These are phyloP conservation scores for Penicillium lividum DNA, from an alignment of 495 filamentous ascomycete species.

Conservation along the genomic window DNA sequence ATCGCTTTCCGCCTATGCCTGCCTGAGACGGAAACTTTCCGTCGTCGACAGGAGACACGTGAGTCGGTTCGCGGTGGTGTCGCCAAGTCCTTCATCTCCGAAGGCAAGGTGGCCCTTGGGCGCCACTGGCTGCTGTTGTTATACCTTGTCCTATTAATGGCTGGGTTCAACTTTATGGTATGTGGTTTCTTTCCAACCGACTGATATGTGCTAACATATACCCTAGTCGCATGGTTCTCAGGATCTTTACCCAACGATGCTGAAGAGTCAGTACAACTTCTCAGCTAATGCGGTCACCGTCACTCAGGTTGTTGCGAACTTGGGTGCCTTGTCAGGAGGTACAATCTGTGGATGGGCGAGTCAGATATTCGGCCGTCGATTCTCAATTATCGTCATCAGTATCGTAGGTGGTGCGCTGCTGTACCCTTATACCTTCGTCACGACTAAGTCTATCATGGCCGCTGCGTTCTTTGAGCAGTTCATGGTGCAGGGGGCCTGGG, in stretches of 20 bases:
- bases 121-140: constrained; percentile 76
- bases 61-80: constrained; percentile 44
- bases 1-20: constrained; percentile 75
- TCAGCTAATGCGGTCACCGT: constrained; percentile 70
- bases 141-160: constrained; percentile 84
- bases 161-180: constrained; percentile 89
- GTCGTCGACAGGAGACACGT: constrained; percentile 61
- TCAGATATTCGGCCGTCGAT: constrained; percentile 80
- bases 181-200: constrained; percentile 1
- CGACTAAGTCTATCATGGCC: constrained; percentile 63
- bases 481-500: constrained; percentile 86
- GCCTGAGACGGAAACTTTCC: constrained; percentile 72
- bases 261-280: constrained; percentile 76
- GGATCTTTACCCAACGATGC: constrained; percentile 86
- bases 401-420: constrained; percentile 76
- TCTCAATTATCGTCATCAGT: constrained; percentile 76
- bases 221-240: constrained; percentile 77
- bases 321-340: constrained; percentile 79
- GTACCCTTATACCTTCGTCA: constrained; percentile 79
- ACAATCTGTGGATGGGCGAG: constrained; percentile 73
- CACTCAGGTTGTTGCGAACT: constrained; percentile 82
- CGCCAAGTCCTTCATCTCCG: constrained; percentile 64
- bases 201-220: not conserved
- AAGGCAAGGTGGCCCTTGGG: constrained; percentile 74
- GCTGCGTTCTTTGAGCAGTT: constrained; percentile 93